A percentile compares a stretch with the other conserved stretches of the same genome.
Evolutionary conservation across 257 asterid genomes (phyloP).

Genomic region (Solanum gracilifrons): DNA sequence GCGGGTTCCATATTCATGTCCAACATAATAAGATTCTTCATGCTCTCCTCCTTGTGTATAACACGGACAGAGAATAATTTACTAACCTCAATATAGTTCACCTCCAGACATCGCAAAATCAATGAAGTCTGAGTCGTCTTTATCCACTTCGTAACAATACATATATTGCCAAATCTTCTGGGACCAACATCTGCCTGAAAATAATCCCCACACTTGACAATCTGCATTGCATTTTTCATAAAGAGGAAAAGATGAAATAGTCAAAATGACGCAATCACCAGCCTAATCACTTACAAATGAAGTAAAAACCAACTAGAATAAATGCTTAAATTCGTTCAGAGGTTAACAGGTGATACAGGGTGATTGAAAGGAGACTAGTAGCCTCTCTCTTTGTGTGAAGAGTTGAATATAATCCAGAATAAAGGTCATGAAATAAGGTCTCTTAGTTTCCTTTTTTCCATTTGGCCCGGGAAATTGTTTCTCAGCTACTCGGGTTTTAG

Average conservation of each 20-base stretch:
- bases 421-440: neutral
- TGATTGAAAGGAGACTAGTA: neutral
- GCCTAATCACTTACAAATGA: neutral
- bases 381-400: neutral
- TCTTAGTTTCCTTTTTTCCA: neutral
- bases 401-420: neutral
- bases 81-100: conserved; percentile 77
- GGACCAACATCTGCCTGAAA: conserved; percentile 93
- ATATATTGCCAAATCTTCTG: conserved; percentile 77
- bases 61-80: neutral
- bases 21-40: neutral
- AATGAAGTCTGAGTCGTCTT: conserved; percentile 50
- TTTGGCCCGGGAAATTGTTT: neutral
- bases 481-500: neutral
- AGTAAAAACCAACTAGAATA: neutral
- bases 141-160: conserved; percentile 59
- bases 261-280: neutral
- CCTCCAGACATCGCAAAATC: conserved; percentile 72
- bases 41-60: neutral
- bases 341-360: neutral
- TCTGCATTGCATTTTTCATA: conserved; percentile 35
- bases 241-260: neutral
- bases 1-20: neutral
- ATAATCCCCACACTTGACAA: conserved; percentile 79
- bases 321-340: neutral